These are phyloP conservation scores for Polytolypa hystricis DNA, from an alignment of 2,329 filamentous ascomycete genomes.

Conservation along the genomic window DNA sequence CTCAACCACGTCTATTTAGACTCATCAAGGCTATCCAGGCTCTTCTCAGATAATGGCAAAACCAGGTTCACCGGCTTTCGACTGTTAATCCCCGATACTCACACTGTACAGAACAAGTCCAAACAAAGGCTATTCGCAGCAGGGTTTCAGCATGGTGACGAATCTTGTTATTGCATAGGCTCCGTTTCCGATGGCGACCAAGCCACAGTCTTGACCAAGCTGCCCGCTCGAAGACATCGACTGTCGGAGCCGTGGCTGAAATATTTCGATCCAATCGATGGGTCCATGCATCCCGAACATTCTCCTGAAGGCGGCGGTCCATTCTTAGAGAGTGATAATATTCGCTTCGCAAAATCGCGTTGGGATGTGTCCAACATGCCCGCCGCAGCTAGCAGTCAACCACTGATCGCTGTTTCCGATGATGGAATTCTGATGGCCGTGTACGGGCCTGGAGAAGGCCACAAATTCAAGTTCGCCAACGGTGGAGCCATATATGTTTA, in stretches of 20 bases:
- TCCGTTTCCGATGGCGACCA: slow-evolving; percentile 4
- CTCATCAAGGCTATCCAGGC: slow-evolving; percentile 12
- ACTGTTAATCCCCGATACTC: not conserved
- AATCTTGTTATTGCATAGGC: slow-evolving; percentile 14
- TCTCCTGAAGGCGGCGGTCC: not conserved
- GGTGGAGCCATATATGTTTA: slow-evolving; percentile 15
- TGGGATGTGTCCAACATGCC: slow-evolving; percentile 14
- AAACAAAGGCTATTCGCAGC: slow-evolving; percentile 11
- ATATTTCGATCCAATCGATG: not conserved
- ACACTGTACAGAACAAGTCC: not conserved
- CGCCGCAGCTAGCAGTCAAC: slow-evolving; percentile 8
- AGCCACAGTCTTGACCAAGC: slow-evolving; percentile 2
- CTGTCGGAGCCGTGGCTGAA: not conserved
- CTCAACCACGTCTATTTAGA: slow-evolving; percentile 14
- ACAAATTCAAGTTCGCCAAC: slow-evolving; percentile 8
- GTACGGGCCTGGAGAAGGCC: slow-evolving; percentile 13
- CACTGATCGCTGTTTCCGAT: slow-evolving; percentile 10
- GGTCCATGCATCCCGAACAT: no score
- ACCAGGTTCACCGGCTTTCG: not conserved
- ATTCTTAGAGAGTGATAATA: not conserved
- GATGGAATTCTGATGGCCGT: slow-evolving; percentile 12
- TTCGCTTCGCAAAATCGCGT: not conserved
- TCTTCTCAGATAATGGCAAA: slow-evolving; percentile 8
- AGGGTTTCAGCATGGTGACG: slow-evolving; percentile 9
- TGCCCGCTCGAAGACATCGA: not conserved